Percentiles rank a stretch among this genome's conserved stretches.
Conservation (phyloP, 2,329 filamentous ascomycete species). For the Blastomyces gilchristii region DNA sequence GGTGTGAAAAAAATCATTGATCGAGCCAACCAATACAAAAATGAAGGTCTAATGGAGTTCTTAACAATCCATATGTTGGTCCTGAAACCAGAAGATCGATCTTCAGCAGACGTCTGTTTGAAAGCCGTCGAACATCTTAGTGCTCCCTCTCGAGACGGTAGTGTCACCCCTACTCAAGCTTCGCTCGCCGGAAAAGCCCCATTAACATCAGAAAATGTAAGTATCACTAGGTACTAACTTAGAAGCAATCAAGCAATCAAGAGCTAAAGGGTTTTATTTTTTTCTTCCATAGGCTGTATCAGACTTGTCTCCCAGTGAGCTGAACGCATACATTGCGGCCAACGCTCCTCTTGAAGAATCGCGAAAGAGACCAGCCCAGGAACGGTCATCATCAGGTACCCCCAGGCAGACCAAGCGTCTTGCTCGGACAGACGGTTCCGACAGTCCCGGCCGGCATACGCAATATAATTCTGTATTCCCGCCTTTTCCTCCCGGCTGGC, state of each 20-base stretch:
- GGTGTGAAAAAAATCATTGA: neutral
- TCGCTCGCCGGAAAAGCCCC: neutral
- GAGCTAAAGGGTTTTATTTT: neutral
- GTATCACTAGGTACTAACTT: neutral
- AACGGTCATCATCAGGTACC: neutral
- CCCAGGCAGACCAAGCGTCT: neutral
- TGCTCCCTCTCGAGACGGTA: neutral
- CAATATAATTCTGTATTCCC: neutral
- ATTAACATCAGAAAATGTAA: neutral
- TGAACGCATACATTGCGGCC: neutral
- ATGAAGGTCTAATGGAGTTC: neutral
- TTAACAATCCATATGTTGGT: constrained; percentile 5
- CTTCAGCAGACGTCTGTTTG: neutral
- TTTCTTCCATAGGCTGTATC: neutral
- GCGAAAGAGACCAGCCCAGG: neutral
- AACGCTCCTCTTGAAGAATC: neutral
- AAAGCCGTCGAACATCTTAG: neutral
- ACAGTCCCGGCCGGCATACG: neutral
- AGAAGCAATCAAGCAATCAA: too few species aligned
- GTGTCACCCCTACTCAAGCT: neutral
- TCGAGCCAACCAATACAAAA: neutral
- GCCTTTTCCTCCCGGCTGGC: neutral
- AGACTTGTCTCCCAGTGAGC: too few species aligned
- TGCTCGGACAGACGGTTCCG: neutral
- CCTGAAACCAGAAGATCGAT: neutral